Base-by-base conservation (phyloP, 495 filamentous ascomycete species). In the Amphirosellinia nigrospora region DNA sequence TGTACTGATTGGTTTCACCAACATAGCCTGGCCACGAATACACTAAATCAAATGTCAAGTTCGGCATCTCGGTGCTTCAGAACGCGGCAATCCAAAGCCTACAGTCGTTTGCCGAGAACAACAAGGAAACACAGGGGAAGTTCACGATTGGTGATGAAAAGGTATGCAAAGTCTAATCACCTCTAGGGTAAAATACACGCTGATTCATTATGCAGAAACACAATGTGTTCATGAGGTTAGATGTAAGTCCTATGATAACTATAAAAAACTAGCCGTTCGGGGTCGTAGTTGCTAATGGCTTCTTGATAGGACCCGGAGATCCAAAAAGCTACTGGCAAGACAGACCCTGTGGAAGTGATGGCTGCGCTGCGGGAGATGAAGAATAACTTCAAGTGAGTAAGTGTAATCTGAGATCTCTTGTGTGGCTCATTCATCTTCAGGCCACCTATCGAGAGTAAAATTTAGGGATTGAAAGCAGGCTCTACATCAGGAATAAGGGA, bases 141-240 rank as follows among this genome's bases (percentile, higher is more conserved):
- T 98, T 97, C 73, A 99, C 96, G 0, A 98, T 99, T 79, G 94
- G 93, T 0, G 94, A 99, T 78, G 96, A 99, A 81, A 99, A 99
- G 91, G 93, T 94, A 81, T 72, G 80, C 71, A 21, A 58, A 4
- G 23, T 28, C 21, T 28, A 9, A 11, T 15, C 3, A 16, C 15
- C 36, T 15, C 58, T 36, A 7, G 26, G 38, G 55, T 23, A 59
- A 32, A 16, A 30, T 50, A 6, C 1, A 72, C 52, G 76, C 64
- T 34, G 34, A 50, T 30, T 4, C 7, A 23, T 28, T 45, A 50
- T 8, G 4, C 75, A 96, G 94, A 80, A 93, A 78, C 94, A 98
- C 78, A 99, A 99, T 78, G 94, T 98, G 3, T 99, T 99, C 74
- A 98, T 99, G 96, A 87, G 89, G 67, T 87, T 96, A 66, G 85